These are phyloP conservation scores for Iodosphaeria phyllophila DNA, from an alignment of 2,329 filamentous ascomycete genomes.

Conservation along the genomic window DNA sequence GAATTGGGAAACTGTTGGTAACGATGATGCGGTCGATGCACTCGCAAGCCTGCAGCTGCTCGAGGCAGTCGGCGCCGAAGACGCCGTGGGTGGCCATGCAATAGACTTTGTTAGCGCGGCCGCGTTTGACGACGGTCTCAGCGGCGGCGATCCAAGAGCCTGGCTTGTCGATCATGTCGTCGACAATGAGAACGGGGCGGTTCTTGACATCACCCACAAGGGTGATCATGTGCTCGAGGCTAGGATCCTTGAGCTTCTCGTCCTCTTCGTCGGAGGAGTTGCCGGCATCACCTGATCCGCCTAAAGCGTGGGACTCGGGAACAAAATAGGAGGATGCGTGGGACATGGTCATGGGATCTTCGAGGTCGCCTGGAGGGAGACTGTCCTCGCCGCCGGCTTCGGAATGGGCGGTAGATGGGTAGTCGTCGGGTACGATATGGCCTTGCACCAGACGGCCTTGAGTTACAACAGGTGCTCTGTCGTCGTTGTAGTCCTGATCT, in stretches of 20 bases:
- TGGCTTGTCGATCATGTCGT: constrained; percentile 98
- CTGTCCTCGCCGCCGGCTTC: constrained; percentile 43
- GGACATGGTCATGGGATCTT: constrained; percentile 68
- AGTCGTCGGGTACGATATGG: constrained; percentile 88
- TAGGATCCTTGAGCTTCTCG: constrained; percentile 62
- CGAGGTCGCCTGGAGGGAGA: constrained; percentile 28
- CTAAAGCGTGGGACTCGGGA: constrained; percentile 50
- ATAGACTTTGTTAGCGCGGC: constrained; percentile 82
- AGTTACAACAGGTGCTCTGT: constrained; percentile 74
- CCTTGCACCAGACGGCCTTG: constrained; percentile 83
- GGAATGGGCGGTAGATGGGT: constrained; percentile 58
- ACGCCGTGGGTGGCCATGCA: constrained; percentile 95
- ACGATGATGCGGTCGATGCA: constrained; percentile 90
- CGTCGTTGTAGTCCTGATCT: constrained; percentile 46
- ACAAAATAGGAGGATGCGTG: constrained; percentile 67
- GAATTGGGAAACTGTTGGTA: constrained; percentile 92
- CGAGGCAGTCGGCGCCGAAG: constrained; percentile 76
- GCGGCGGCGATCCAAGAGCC: constrained; percentile 95
- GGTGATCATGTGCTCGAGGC: constrained; percentile 86
- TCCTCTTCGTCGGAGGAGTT: constrained; percentile 84
- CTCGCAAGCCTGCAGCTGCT: constrained; percentile 79
- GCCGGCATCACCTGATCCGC: constrained; percentile 70
- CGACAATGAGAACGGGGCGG: constrained; percentile 80
- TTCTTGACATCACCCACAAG: constrained; percentile 88
- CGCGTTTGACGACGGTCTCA: constrained; percentile 88